phyloP scores from a whole-genome alignment of 1,284 basidiomycete species.

The Ustilago nuda region DNA sequence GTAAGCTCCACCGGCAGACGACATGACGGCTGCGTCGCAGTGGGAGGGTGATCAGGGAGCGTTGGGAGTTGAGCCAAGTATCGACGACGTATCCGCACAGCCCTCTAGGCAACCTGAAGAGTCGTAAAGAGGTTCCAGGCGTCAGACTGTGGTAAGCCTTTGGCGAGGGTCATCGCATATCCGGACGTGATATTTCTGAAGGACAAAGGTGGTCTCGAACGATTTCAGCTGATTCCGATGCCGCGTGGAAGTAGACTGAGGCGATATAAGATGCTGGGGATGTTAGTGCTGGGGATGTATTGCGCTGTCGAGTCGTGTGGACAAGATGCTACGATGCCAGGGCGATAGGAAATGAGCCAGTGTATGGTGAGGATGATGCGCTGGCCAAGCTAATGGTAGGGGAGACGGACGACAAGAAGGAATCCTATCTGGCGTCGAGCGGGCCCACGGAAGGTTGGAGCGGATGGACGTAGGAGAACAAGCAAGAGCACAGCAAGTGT shows the following conservation, averaged over 20 bases:
- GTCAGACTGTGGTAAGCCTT: not conserved
- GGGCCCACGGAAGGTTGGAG: not conserved
- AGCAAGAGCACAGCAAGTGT: not conserved
- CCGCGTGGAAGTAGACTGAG: not conserved
- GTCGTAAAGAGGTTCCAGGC: not conserved
- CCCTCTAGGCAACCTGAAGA: not conserved
- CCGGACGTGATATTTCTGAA: not conserved
- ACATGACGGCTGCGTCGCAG: constrained; percentile 24
- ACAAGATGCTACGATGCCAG: too few relatives aligned
- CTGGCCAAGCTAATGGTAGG: not conserved
- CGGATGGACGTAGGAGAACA: not conserved
- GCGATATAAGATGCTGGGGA: too few relatives aligned
- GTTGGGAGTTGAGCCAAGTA: not conserved
- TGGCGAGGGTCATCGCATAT: not conserved
- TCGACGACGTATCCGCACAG: not conserved
- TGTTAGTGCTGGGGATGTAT: not conserved
- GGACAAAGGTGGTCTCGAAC: not conserved
- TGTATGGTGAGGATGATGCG: not conserved
- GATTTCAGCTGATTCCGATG: not conserved
- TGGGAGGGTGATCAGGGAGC: not conserved
- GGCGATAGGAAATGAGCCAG: not conserved
- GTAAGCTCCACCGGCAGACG: constrained; percentile 24
- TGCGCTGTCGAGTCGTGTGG: not conserved
- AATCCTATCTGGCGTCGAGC: not conserved
- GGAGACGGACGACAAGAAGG: not conserved